Evolutionary conservation across 495 filamentous ascomycete species (phyloP), one percentile per base, ranked within the genome.

Genomic region (Pseudotulostoma volvatum): DNA sequence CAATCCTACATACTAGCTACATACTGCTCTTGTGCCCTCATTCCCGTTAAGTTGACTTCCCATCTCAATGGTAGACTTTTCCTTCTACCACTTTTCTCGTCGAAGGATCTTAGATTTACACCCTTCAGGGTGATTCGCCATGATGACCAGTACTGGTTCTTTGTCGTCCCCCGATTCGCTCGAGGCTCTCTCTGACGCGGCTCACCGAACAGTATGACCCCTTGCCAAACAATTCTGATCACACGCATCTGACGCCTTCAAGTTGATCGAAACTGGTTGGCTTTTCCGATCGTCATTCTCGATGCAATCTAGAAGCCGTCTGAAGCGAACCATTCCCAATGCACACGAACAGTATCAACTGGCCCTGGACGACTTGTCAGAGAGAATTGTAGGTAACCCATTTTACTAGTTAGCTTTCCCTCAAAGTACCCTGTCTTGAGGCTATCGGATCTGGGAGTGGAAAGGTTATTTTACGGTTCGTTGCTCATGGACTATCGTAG

Each of bases 331-430:
- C 9, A 50, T 70, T 11, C 63, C 64, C 3, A 43, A 42, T 21
- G 65, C 67, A 9, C 61, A 68, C 42, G 56, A 62, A 21, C 48
- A 57, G 39, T 71, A 67, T 34, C 66, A 70, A 45, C 47, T 50
- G 31, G 66, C 68, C 4, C 44, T 72, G 34, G 68, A 72, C 48
- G 58, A 60, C 18, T 53, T 70, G 18, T 67, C 67, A 20, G 57
- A 67, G 25, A 60, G 71, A 40, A 72, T 72, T 47, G 68, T 71
- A 54, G 33, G 68, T 61, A 5, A 18, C n/a, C n/a, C n/a, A n/a
- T n/a, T n/a, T n/a, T n/a, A n/a, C n/a, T n/a, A n/a, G n/a, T n/a
- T n/a, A n/a, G n/a, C n/a, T n/a, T n/a, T n/a, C n/a, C n/a, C n/a
- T n/a, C n/a, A n/a, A n/a, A n/a, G n/a, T n/a, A n/a, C n/a, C n/a